Evolutionary conservation across 148 eudicot genomes (phyloP).

Genomic region (Vaccinium darrowii): DNA sequence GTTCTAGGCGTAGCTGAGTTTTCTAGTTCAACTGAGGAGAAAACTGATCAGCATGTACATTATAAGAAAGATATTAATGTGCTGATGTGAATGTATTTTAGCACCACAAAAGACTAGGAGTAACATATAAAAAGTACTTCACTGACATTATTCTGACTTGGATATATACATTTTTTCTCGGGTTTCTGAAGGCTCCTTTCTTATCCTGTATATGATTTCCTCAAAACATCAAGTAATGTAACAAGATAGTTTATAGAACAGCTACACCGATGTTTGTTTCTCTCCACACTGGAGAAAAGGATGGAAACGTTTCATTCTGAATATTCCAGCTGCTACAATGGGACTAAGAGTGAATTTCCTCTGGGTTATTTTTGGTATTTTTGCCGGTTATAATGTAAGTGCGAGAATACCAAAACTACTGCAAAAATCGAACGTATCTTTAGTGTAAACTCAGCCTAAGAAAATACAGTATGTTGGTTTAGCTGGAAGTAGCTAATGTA

Average conservation of each 20-base stretch:
- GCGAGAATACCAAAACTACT: no score
- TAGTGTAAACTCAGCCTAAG: no score
- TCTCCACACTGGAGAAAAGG: not conserved
- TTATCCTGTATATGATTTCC: not conserved
- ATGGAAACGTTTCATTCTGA: not conserved
- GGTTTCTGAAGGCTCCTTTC: not conserved
- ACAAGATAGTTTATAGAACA: not conserved
- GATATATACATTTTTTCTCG: not conserved
- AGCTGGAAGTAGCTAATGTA: not conserved
- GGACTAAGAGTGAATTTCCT: not conserved
- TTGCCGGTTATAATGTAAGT: no score
- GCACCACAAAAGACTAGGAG: not conserved
- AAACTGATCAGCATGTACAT: not conserved
- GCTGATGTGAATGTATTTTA: not conserved
- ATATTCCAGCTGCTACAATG: not conserved
- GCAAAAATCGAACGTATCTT: no score
- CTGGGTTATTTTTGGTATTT: no score
- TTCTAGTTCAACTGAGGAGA: not conserved
- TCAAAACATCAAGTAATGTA: not conserved
- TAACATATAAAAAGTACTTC: not conserved
- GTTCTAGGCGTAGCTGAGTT: conserved; percentile 1
- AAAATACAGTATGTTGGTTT: not conserved
- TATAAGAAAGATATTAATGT: not conserved
- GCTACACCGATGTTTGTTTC: not conserved
- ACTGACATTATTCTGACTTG: not conserved